Percentiles rank a stretch among this genome's conserved stretches.
Conservation (phyloP, 306 rosid species). For the Prunus fruticosa region DNA sequence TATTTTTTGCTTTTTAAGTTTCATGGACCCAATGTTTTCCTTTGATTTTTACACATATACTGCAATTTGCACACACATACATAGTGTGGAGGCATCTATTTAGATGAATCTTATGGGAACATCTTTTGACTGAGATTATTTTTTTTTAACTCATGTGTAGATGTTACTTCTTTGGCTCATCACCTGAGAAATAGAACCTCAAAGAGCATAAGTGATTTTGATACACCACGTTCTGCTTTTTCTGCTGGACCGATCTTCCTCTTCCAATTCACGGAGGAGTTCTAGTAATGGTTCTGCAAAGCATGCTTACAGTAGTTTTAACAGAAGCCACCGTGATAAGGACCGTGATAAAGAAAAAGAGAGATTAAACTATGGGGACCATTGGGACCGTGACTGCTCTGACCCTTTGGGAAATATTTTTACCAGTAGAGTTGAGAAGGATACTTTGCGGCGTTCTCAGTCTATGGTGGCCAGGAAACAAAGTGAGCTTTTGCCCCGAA, state of each 20-base stretch:
- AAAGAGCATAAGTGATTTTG: conserved; percentile 62
- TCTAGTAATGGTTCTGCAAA: conserved; percentile 82
- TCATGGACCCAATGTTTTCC: not conserved
- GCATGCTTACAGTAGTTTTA: conserved; percentile 94
- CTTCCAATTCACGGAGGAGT: conserved; percentile 76
- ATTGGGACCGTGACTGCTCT: conserved; percentile 72
- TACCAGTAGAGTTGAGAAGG: conserved; percentile 72
- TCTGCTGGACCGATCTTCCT: conserved; percentile 74
- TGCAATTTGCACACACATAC: not conserved
- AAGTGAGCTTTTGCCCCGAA: conserved; percentile 49
- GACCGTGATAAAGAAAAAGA: conserved; percentile 97
- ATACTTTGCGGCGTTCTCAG: conserved; percentile 72
- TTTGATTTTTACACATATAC: not conserved
- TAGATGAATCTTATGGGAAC: not conserved
- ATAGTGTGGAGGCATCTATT: not conserved
- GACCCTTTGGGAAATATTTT: conserved; percentile 66
- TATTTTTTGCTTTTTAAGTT: conserved; percentile 19
- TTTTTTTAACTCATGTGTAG: conserved; percentile 44
- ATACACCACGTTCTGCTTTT: conserved; percentile 70
- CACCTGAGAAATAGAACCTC: conserved; percentile 62
- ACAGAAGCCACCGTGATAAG: conserved; percentile 88
- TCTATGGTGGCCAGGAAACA: conserved; percentile 82
- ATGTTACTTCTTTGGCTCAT: conserved; percentile 49
- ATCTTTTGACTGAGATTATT: not conserved
- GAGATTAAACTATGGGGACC: conserved; percentile 57